phyloP scores from a whole-genome alignment of 1,284 basidiomycete genomes.

The Irpex sp. region DNA sequence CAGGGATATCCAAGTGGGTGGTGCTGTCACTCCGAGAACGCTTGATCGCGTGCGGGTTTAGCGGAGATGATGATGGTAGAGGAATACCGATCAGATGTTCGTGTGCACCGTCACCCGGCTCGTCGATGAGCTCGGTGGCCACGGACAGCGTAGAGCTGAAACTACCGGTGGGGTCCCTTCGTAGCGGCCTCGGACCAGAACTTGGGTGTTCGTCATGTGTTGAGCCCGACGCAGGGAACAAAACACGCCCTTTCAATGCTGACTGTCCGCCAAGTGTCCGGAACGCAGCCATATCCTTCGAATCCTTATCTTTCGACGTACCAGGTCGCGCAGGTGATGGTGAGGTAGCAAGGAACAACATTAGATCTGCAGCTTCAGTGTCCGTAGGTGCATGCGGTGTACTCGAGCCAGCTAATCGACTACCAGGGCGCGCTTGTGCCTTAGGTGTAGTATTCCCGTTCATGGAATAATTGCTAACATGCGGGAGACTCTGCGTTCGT shows the following conservation, averaged over 20 bases:
- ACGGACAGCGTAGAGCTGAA: slow-evolving; percentile 26
- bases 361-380: slow-evolving; percentile 75
- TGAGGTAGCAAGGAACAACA: slow-evolving; percentile 77
- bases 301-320: slow-evolving; percentile 41
- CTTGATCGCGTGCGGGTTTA: slow-evolving; percentile 7
- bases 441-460: slow-evolving; percentile 24
- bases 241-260: slow-evolving; percentile 62
- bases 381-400: slow-evolving; percentile 46
- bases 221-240: slow-evolving; percentile 45
- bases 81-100: slow-evolving; percentile 7
- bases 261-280: slow-evolving; percentile 47
- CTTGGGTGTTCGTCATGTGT: slow-evolving; percentile 18
- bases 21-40: background rate
- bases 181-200: slow-evolving; percentile 17
- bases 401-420: slow-evolving; percentile 18
- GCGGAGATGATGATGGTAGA: slow-evolving; percentile 10
- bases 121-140: slow-evolving; percentile 20
- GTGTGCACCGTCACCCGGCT: slow-evolving; percentile 15
- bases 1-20: background rate
- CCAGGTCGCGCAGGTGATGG: slow-evolving; percentile 70
- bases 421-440: slow-evolving; percentile 24
- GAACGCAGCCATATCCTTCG: slow-evolving; percentile 50
- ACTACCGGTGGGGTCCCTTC: slow-evolving; percentile 28
- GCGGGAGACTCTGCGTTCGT: slow-evolving; percentile 17
- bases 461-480: slow-evolving; percentile 19